phyloP scores from a whole-genome alignment of 352 stramenopile genomes.

The Peronosclerospora sorghi region DNA sequence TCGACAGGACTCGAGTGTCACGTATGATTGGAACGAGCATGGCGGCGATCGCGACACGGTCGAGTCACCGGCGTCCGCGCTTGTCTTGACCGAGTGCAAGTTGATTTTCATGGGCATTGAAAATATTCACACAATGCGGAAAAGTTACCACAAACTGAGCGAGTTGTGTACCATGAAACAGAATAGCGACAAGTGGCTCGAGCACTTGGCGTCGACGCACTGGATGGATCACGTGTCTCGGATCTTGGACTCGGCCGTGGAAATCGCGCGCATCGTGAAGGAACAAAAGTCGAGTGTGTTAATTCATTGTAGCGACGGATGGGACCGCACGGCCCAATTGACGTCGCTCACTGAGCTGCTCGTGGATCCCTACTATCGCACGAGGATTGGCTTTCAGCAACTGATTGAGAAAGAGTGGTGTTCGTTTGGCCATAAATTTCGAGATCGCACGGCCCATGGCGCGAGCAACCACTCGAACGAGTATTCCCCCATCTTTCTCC shows the following conservation, averaged over 20 bases:
- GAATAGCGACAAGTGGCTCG: constrained; percentile 69
- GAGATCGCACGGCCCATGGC: no score
- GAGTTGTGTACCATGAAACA: constrained; percentile 59
- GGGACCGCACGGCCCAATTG: no score
- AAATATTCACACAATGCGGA: constrained; percentile 89
- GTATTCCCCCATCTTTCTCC: no score
- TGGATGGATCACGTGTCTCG: constrained; percentile 73
- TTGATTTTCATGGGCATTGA: constrained; percentile 87
- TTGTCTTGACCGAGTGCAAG: constrained; percentile 71
- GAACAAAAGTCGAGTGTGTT: constrained; percentile 88
- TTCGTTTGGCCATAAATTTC: no score
- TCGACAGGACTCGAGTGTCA: no score
- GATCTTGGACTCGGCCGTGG: constrained; percentile 71
- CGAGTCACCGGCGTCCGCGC: constrained; percentile 33
- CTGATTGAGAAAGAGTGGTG: no score
- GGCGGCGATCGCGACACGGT: constrained; percentile 17
- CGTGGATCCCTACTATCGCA: constrained; percentile 88
- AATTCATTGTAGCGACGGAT: constrained; percentile 97
- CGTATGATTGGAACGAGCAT: constrained; percentile 7
- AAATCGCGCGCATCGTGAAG: no score
- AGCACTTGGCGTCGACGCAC: constrained; percentile 56
- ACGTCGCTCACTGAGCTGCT: constrained; percentile 75
- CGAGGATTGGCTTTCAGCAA: no score
- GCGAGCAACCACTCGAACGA: no score
- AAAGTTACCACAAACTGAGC: constrained; percentile 68